Evolutionary conservation across 83 land plant genomes (phyloP), one percentile per base, ranked within the genome.

Genomic region (Picea abies): DNA sequence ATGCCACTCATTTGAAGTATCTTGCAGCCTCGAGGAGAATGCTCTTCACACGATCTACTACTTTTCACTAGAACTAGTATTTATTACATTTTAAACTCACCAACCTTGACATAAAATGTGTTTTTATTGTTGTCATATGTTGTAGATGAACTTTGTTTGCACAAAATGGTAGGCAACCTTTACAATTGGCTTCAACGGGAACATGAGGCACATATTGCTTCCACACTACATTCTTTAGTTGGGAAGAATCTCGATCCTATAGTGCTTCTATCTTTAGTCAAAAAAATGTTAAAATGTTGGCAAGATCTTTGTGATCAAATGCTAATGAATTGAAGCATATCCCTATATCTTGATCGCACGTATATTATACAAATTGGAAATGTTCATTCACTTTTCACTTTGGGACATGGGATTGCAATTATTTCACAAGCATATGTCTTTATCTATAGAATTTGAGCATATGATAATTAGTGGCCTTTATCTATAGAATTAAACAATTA

Each of bases 381-480:
- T 89, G 88, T 94, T 60, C 87, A 94, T 29, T 29, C 29, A 29
- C 29, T 26, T 26, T 26, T 98, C 99, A 22, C 84, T 98, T 82
- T 98, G 98, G 98, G 99, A 98, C 88, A 98, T 98, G 99, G 99
- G 99, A 8, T 87, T 98, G 91, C 97, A 94, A 81, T 91, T 98
- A 82, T 98, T 92, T 82, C 92, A 99, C 23, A 96, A 90, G 84
- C 97, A 98, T 86, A 90, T 98, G 29, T 89, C 98, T 62, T 84
- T 93, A 35, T 90, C 91, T 85, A 84, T 92, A 44, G 99, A 98
- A 90, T 99, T 98, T 76, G 97, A 98, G 84, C 93, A 88, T 71
- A 98, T 96, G 90, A 96, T 93, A 29, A 29, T 29, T 29, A 29
- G 29, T 29, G 29, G 29, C 29, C 29, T 29, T 29, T 29, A 29